Evolutionary conservation across 2,329 filamentous ascomycete species (phyloP).

Genomic region (Cladosporium sp.): DNA sequence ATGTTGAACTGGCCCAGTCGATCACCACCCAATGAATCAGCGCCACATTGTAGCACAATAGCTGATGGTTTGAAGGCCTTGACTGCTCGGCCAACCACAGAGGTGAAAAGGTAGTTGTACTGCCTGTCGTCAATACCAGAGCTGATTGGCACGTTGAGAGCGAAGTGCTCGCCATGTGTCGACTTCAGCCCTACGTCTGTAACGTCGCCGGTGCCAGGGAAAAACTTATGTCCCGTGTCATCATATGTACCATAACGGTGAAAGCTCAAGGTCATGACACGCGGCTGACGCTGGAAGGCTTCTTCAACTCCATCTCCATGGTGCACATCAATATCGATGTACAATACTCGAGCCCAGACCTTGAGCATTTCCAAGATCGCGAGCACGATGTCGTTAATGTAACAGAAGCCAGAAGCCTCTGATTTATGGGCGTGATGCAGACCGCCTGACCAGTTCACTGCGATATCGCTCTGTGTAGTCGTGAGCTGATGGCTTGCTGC

Average conservation of each 20-base stretch:
- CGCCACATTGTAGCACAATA: conserved; percentile 90
- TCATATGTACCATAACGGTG: conserved; percentile 89
- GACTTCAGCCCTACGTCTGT: conserved; percentile 63
- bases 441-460: conserved; percentile 95
- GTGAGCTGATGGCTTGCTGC: conserved; percentile 86
- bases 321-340: conserved; percentile 89
- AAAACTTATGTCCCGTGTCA: conserved; percentile 42
- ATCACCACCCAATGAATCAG: conserved; percentile 88
- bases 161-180: conserved; percentile 68
- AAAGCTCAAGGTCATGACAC: conserved; percentile 86
- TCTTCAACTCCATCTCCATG: conserved; percentile 86
- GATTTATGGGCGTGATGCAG: conserved; percentile 92
- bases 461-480: conserved; percentile 83
- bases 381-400: conserved; percentile 95
- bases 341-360: conserved; percentile 75
- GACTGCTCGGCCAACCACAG: conserved; percentile 70
- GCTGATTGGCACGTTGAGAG: conserved; percentile 62
- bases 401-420: conserved; percentile 95
- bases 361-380: conserved; percentile 81
- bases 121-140: conserved; percentile 66
- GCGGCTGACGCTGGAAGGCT: conserved; percentile 80
- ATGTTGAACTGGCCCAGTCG: conserved; percentile 91
- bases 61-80: conserved; percentile 77
- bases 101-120: conserved; percentile 78
- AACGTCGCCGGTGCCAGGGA: conserved; percentile 62